A percentile compares a stretch with the other conserved stretches of the same genome.
Conservation (phyloP, 2,329 filamentous ascomycete species). For the Cadophora luteo-olivacea region DNA sequence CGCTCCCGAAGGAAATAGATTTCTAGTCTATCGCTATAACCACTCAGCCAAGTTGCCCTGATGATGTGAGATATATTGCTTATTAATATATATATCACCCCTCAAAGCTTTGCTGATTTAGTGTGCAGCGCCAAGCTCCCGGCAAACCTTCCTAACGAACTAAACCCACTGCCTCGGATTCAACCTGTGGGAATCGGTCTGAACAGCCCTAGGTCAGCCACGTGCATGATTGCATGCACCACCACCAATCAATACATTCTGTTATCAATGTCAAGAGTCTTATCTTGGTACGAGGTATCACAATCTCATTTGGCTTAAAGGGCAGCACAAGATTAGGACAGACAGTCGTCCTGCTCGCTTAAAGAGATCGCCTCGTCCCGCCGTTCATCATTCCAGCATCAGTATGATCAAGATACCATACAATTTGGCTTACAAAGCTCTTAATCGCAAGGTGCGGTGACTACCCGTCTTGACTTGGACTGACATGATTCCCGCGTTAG, state of each 20-base stretch:
- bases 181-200: too few relatives aligned
- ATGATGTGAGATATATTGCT: too few relatives aligned
- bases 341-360: background rate
- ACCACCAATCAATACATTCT: background rate
- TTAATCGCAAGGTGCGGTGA: background rate
- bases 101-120: too few relatives aligned
- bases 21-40: constrained; percentile 20
- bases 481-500: background rate
- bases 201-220: background rate
- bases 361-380: background rate
- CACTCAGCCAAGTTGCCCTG: constrained; percentile 16
- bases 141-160: too few relatives aligned
- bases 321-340: background rate
- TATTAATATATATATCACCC: too few relatives aligned
- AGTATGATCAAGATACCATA: background rate
- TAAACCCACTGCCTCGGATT: too few relatives aligned
- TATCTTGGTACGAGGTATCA: background rate
- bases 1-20: constrained; percentile 19
- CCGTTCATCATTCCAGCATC: background rate
- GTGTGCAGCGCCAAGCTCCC: too few relatives aligned
- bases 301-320: background rate
- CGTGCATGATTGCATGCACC: background rate
- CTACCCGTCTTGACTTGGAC: background rate
- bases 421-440: too few relatives aligned
- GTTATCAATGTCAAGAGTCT: background rate